A percentile compares a stretch with the other conserved stretches of the same genome.
Conservation (phyloP, 192 early-diverging fungal genomes). For the Backusella psychrophila region DNA sequence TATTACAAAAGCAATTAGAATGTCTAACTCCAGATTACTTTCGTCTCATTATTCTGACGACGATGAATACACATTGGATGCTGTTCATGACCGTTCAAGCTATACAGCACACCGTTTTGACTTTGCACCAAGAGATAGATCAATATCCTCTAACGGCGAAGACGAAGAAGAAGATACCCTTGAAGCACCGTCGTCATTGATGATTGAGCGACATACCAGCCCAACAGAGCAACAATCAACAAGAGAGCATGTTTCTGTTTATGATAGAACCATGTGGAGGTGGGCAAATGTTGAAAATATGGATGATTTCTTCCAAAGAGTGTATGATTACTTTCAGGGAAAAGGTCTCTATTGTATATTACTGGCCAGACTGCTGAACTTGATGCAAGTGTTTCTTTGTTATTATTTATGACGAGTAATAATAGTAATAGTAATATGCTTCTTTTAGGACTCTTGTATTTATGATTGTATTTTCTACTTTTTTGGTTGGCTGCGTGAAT, state of each 20-base stretch:
- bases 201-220: neutral
- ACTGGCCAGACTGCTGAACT: conserved; percentile 70
- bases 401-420: neutral
- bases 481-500: conserved; percentile 89
- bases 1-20: neutral
- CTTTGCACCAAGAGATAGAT: neutral
- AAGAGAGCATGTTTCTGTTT: conserved; percentile 40
- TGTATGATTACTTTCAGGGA: conserved; percentile 88
- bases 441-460: conserved; percentile 74
- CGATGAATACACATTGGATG: neutral
- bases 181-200: conserved; percentile 7
- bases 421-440: neutral
- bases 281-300: conserved; percentile 86
- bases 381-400: conserved; percentile 62
- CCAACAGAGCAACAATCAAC: conserved; percentile 19
- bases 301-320: conserved; percentile 75
- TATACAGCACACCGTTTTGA: neutral
- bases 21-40: conserved; percentile 10
- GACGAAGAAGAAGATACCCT: neutral
- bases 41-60: conserved; percentile 4
- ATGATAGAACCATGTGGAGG: conserved; percentile 69
- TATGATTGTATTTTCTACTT: conserved; percentile 85
- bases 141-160: neutral
- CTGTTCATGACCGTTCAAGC: neutral
- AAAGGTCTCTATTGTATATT: conserved; percentile 87